Percentiles rank a stretch among this genome's conserved stretches.
phyloP scores from a whole-genome alignment of 2,329 filamentous ascomycete species.

The Endoconidiophora laricicola region DNA sequence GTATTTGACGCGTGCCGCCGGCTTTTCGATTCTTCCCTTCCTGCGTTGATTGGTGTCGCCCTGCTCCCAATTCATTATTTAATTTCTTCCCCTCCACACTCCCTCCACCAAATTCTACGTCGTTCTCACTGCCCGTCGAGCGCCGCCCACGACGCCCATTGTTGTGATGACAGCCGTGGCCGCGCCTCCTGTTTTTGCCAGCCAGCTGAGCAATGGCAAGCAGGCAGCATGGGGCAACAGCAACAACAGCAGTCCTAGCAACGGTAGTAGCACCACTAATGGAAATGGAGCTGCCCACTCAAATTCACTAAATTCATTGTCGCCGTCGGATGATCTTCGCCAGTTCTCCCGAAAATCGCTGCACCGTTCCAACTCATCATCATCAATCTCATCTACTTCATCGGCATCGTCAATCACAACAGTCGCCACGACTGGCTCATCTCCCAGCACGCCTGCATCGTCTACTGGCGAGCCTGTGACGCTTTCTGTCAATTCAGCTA shows the following conservation, averaged over 20 bases:
- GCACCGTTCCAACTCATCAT: slow-evolving; percentile 80
- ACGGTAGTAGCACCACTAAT: slow-evolving; percentile 20
- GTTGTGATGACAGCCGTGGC: slow-evolving; percentile 48
- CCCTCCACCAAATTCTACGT: too few relatives aligned
- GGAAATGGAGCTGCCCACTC: neutral
- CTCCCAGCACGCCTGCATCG: slow-evolving; percentile 41
- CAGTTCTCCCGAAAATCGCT: slow-evolving; percentile 82
- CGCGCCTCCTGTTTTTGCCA: slow-evolving; percentile 46
- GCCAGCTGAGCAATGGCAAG: slow-evolving; percentile 30
- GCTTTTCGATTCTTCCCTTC: too few relatives aligned
- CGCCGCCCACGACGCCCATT: slow-evolving; percentile 6
- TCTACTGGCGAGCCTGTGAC: slow-evolving; percentile 22
- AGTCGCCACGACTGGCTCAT: slow-evolving; percentile 42
- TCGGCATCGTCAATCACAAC: slow-evolving; percentile 46
- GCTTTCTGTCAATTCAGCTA: slow-evolving; percentile 7
- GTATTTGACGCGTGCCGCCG: too few relatives aligned
- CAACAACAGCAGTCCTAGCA: slow-evolving; percentile 18
- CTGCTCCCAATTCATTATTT: too few relatives aligned
- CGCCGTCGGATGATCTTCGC: slow-evolving; percentile 59
- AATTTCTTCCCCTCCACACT: too few relatives aligned
- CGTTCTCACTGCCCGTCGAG: too few relatives aligned
- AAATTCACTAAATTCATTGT: slow-evolving; percentile 5
- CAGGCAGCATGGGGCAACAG: slow-evolving; percentile 47
- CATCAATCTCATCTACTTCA: slow-evolving; percentile 55
- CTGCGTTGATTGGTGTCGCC: too few relatives aligned